Conservation (phyloP, 148 eudicot genomes). For the Dianthus caryophyllus region DNA sequence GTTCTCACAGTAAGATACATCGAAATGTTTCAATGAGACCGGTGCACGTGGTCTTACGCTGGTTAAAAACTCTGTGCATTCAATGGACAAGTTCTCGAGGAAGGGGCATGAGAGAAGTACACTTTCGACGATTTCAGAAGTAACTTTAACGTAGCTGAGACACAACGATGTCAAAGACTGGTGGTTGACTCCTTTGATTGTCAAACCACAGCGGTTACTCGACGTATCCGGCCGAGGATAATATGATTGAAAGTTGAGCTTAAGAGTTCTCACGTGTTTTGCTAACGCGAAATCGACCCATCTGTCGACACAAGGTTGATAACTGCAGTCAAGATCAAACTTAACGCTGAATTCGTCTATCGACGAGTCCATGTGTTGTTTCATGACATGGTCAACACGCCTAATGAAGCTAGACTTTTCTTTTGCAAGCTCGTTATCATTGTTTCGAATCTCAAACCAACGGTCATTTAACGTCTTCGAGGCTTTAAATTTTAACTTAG, state of each 20-base stretch:
- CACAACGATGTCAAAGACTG: background rate
- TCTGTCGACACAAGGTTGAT: constrained; percentile 1
- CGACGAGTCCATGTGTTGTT: background rate
- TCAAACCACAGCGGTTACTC: background rate
- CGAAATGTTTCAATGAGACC: constrained; percentile 7
- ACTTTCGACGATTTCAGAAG: constrained; percentile 3
- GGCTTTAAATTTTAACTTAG: constrained; percentile 8
- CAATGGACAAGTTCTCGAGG: constrained; percentile 3
- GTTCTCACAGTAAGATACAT: background rate
- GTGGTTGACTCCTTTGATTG: background rate
- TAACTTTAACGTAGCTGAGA: constrained; percentile 1
- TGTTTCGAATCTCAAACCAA: too few relatives aligned
- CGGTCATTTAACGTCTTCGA: background rate
- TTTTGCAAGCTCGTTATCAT: background rate
- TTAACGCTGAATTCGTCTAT: constrained; percentile 7
- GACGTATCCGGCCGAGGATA: background rate
- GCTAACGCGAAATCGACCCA: constrained; percentile 9
- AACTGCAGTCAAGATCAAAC: constrained; percentile 4
- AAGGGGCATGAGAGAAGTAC: background rate
- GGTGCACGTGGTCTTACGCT: background rate
- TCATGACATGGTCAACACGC: constrained; percentile 1
- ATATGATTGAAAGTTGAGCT: background rate
- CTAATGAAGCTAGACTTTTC: background rate
- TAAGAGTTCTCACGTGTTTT: constrained; percentile 3
- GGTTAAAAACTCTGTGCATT: background rate